These are phyloP conservation scores for Talaromyces sp. DNA, from an alignment of 2,329 filamentous ascomycete species.

Conservation along the genomic window DNA sequence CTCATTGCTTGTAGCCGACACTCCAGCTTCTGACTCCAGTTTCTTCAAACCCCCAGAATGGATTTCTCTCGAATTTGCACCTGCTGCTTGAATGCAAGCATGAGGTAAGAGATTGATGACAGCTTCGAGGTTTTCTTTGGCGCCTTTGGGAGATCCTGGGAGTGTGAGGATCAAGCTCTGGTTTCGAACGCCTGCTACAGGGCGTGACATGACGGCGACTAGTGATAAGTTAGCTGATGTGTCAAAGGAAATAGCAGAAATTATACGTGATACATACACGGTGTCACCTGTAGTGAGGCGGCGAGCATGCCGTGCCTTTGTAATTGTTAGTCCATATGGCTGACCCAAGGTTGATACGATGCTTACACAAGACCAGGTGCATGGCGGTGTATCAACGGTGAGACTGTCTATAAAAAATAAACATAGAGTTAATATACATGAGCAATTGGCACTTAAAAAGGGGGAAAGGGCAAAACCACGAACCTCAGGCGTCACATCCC, in stretches of 20 bases:
- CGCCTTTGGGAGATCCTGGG: slow-evolving; percentile 91
- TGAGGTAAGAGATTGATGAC: slow-evolving; percentile 88
- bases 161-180: slow-evolving; percentile 80
- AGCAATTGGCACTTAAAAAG: background rate
- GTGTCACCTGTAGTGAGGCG: slow-evolving; percentile 76
- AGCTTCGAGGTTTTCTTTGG: slow-evolving; percentile 85
- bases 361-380: slow-evolving; percentile 76
- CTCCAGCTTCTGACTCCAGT: slow-evolving; percentile 75
- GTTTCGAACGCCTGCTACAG: slow-evolving; percentile 81
- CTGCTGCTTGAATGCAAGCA: slow-evolving; percentile 85
- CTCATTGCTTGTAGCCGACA: slow-evolving; percentile 31
- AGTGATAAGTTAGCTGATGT: slow-evolving; percentile 18
- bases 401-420: slow-evolving; percentile 59
- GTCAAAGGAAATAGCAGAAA: background rate
- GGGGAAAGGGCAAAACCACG: slow-evolving; percentile 14
- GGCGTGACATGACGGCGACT: slow-evolving; percentile 97
- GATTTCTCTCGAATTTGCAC: slow-evolving; percentile 71
- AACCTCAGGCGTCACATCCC: slow-evolving; percentile 86
- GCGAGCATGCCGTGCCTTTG: slow-evolving; percentile 83
- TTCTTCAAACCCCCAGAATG: slow-evolving; percentile 78
- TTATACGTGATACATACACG: slow-evolving; percentile 61
- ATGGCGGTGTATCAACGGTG: slow-evolving; percentile 72
- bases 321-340: slow-evolving; percentile 17
- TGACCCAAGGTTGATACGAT: background rate
- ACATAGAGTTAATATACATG: background rate